Evolutionary conservation across 1,284 basidiomycete genomes (phyloP).

Genomic region (Trametes pubescens): DNA sequence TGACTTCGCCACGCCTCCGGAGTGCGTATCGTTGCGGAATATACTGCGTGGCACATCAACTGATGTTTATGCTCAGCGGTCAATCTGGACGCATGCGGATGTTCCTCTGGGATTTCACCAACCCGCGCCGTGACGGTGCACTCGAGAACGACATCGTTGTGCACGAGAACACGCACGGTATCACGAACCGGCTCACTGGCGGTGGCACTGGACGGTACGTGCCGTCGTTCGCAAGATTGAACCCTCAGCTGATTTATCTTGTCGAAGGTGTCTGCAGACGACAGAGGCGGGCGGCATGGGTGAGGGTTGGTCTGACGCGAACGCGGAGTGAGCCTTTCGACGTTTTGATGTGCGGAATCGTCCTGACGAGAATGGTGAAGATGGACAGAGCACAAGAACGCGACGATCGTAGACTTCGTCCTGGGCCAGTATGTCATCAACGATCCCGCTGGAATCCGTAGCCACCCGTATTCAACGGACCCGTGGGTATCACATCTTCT

Average conservation of each 20-base stretch:
- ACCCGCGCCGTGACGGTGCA: conserved; percentile 53
- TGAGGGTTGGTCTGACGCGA: conserved; percentile 64
- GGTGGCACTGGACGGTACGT: conserved; percentile 52
- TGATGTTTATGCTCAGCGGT: conserved; percentile 8
- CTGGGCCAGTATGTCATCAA: conserved; percentile 49
- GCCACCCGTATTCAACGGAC: conserved; percentile 52
- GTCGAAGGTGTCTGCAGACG: conserved; percentile 53
- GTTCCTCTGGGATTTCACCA: conserved; percentile 51
- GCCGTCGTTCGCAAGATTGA: not conserved
- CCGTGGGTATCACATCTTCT: conserved; percentile 34
- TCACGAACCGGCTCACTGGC: conserved; percentile 60
- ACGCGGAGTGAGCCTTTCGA: conserved; percentile 50
- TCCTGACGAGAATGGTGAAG: conserved; percentile 17
- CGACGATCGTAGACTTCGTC: conserved; percentile 49
- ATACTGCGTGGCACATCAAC: not conserved
- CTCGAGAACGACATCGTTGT: conserved; percentile 59
- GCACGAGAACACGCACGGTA: conserved; percentile 60
- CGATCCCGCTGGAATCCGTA: conserved; percentile 46
- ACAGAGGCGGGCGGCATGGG: conserved; percentile 59
- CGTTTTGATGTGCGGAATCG: not conserved
- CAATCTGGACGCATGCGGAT: conserved; percentile 44
- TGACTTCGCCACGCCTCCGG: conserved; percentile 49
- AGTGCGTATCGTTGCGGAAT: conserved; percentile 3
- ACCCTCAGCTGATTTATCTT: not conserved
- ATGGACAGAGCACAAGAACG: conserved; percentile 50